Evolutionary conservation across 306 rosid species (phyloP).

Genomic region (Rosa lucieae): DNA sequence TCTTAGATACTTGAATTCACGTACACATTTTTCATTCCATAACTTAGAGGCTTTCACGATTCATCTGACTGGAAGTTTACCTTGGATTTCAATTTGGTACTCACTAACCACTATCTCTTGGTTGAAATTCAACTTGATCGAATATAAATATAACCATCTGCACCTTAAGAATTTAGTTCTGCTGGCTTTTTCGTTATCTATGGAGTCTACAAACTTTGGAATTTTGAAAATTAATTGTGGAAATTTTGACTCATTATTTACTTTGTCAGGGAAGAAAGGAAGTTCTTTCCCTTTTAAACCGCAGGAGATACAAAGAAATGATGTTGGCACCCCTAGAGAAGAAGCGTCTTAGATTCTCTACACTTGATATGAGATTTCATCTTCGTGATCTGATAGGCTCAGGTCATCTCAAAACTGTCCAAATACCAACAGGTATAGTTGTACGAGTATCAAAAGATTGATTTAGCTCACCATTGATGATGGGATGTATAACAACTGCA

Average conservation of each 20-base stretch:
- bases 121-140: neutral
- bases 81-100: neutral
- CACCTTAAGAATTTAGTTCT: neutral
- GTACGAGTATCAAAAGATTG: conserved; percentile 73
- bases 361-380: conserved; percentile 82
- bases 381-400: conserved; percentile 92
- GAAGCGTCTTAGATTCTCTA: conserved; percentile 73
- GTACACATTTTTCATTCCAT: neutral
- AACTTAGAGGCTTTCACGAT: neutral
- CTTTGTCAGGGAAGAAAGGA: conserved; percentile 88
- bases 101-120: neutral
- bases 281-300: conserved; percentile 71
- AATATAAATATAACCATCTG: neutral
- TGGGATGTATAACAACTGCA: conserved; percentile 4
- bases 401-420: conserved; percentile 64
- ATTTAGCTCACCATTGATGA: conserved; percentile 18
- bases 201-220: neutral
- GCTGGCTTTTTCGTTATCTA: neutral
- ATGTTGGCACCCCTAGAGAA: conserved; percentile 71
- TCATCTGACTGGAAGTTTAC: neutral
- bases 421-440: conserved; percentile 67
- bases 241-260: conserved; percentile 3
- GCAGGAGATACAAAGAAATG: conserved; percentile 76
- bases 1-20: neutral
- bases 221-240: neutral